These are phyloP conservation scores for Talaromyces trachyspermus DNA, from an alignment of 495 filamentous ascomycete genomes.

Conservation along the genomic window DNA sequence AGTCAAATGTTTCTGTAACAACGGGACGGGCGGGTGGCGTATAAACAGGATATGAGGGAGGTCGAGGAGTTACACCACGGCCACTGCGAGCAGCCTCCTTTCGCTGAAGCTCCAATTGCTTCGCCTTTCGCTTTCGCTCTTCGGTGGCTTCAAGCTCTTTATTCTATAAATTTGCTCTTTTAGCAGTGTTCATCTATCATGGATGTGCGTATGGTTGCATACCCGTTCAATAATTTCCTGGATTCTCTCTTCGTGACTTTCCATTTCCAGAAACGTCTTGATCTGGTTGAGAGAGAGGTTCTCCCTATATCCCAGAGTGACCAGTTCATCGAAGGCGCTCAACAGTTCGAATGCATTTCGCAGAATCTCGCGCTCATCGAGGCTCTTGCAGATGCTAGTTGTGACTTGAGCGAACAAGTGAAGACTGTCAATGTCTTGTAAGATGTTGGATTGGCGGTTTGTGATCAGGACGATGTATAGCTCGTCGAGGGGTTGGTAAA, in stretches of 20 bases:
- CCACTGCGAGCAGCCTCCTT: slow-evolving; percentile 70
- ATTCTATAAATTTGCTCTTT: slow-evolving; percentile 57
- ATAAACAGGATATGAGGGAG: slow-evolving; percentile 81
- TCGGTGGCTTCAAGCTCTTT: slow-evolving; percentile 97
- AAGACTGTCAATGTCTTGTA: slow-evolving; percentile 97
- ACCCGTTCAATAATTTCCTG: slow-evolving; percentile 95
- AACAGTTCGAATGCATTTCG: slow-evolving; percentile 93
- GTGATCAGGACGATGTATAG: slow-evolving; percentile 99
- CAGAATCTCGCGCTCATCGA: slow-evolving; percentile 91
- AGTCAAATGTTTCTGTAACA: slow-evolving; percentile 77
- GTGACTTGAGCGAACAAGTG: slow-evolving; percentile 97
- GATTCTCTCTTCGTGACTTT: slow-evolving; percentile 95
- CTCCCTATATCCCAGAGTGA: slow-evolving; percentile 90
- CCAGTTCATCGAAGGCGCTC: slow-evolving; percentile 92
- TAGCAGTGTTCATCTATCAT: background rate
- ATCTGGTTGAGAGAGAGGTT: slow-evolving; percentile 92
- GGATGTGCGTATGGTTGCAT: slow-evolving; percentile 17
- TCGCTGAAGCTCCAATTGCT: slow-evolving; percentile 95
- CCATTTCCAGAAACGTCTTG: slow-evolving; percentile 98
- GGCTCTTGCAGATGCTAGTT: slow-evolving; percentile 86
- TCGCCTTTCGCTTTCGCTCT: slow-evolving; percentile 95
- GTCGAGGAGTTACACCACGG: slow-evolving; percentile 53
- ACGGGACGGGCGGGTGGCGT: slow-evolving; percentile 69
- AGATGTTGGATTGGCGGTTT: slow-evolving; percentile 97
- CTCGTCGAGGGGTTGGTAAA: slow-evolving; percentile 97